Base-by-base conservation (phyloP, 2,329 filamentous ascomycete species). In the Colletotrichum endophyticum region DNA sequence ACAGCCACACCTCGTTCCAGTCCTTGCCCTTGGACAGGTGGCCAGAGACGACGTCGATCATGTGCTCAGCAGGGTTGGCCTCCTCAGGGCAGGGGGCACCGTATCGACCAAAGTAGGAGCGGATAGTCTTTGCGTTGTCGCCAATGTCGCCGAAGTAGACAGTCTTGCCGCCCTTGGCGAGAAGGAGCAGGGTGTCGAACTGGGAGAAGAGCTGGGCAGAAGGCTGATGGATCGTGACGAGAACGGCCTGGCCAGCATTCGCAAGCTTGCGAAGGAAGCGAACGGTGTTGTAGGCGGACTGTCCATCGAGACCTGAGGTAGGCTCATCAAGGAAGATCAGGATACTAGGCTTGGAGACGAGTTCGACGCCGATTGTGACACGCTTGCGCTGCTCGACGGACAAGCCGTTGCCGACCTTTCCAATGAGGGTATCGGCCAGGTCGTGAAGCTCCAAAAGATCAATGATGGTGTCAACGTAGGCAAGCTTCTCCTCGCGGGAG, bases 381-480 rank as follows among this genome's bases (percentile, higher is more conserved):
- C 88, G 86, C 82, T 90, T 90, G 53, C 88, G 85, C 81, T 90
- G 88, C 74, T 90, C 89, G 3, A 89, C 86, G 49, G 88, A 90
- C 15, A 93, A 76, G 2, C 88, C 87, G 6, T 84, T 84, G 64
- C 94, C 94, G 3, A 86, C 81, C 11, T 81, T 77, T 2, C 89
- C 88, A 30, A 91, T 88, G 0, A 90, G 81, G 0, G 88, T 88
- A 69, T 90, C 85, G 3, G 85, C 86, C 6, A 90, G 81, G n/a
- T 88, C 86, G 53, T 86, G 83, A 6, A 91, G 84, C 74, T 90
- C 88, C 1, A 91, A 81, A 0, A 90, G 84, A 79, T 95, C 94
- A 80, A 97, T 95, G 53, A 96, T 94, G 75, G 94, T 94, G 66
- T 95, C 91, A 11, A 96, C 95, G 78, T 96, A 96, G 5, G 89